Base-by-base conservation (phyloP, 495 filamentous ascomycete genomes). In the Penicillium coffeae region DNA sequence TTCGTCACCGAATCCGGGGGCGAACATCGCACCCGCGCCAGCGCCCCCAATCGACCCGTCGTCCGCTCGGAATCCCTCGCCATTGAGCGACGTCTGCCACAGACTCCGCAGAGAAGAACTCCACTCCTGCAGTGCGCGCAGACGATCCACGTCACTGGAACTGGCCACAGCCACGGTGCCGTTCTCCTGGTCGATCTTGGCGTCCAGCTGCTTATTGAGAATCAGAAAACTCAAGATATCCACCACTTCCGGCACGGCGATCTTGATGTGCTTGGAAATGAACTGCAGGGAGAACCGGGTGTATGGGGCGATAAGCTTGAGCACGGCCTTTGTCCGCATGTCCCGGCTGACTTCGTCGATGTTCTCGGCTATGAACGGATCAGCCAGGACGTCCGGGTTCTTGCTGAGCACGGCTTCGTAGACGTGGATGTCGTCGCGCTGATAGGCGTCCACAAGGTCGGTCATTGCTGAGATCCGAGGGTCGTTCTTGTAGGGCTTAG, bases 341-440 rank as follows among this genome's bases (percentile, higher is more conserved):
- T 95, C 96, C 12, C 93, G 89, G 39, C 93, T 98, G 47, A 98
- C 93, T 67, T 97, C 93, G 69, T 96, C 93, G 52, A 98, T 98
- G 63, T 98, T 96, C 73, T 96, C 93, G 19, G 93, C 90, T 54
- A 98, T 98, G 75, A 96, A 98, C 0, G 90, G 85, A 60, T 98
- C 93, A 4, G 83, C 83, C 37, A 97, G 70, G 12, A 98, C 83
- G 50, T 98, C 93, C 48, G 82, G 86, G 69, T 97, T 90, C 56
- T 84, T 86, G 62, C 89, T 83, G 15, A 98, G 74, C 27, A 96
- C 88, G 6, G 77, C 81, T 61, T 96, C 90, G 68, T 97, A 98
- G 52, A 78, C 76, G 59, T 90, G 86, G 55, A 97, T 95, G 62
- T 98, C 94, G 62, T 97, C 90, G 19, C 87, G 82, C 66, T 98